Evolutionary conservation across 2,329 filamentous ascomycete genomes (phyloP).

Genomic region (Aspergillus sp.): DNA sequence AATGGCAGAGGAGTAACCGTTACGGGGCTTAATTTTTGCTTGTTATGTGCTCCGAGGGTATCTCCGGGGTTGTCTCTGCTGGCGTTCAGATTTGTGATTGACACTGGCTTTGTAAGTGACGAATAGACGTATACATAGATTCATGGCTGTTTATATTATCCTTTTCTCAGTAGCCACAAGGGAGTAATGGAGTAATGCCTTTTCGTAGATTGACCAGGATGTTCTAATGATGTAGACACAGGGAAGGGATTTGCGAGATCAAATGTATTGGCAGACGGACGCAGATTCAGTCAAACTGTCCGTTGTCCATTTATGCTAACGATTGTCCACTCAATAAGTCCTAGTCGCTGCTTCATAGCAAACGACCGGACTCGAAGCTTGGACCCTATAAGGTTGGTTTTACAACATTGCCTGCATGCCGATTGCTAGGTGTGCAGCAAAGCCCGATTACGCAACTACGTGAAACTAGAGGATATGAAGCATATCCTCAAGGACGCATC

Average conservation of each 20-base stretch:
- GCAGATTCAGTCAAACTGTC: too few species aligned
- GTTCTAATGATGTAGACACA: not conserved
- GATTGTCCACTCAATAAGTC: too few species aligned
- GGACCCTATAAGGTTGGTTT: not conserved
- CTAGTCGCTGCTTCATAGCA: not conserved
- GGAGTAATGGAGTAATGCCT: too few species aligned
- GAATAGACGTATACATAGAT: constrained; percentile 11
- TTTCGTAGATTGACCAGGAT: not conserved
- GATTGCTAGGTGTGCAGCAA: not conserved
- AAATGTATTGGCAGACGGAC: too few species aligned
- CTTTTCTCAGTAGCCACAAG: not conserved
- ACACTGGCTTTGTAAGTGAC: not conserved
- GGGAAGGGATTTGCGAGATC: not conserved
- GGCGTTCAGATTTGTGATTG: not conserved
- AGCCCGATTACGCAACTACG: not conserved
- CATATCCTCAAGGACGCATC: not conserved
- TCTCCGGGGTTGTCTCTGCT: constrained; percentile 2
- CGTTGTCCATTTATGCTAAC: too few species aligned
- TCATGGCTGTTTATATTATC: not conserved
- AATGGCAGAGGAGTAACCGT: not conserved
- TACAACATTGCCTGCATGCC: not conserved
- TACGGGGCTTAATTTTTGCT: not conserved
- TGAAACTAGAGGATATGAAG: not conserved
- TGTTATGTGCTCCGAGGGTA: not conserved
- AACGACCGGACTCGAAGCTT: not conserved